A percentile compares a stretch with the other conserved stretches of the same genome.
Conservation (phyloP, 371 early-diverging fungal species). For the Mortierella sp. region DNA sequence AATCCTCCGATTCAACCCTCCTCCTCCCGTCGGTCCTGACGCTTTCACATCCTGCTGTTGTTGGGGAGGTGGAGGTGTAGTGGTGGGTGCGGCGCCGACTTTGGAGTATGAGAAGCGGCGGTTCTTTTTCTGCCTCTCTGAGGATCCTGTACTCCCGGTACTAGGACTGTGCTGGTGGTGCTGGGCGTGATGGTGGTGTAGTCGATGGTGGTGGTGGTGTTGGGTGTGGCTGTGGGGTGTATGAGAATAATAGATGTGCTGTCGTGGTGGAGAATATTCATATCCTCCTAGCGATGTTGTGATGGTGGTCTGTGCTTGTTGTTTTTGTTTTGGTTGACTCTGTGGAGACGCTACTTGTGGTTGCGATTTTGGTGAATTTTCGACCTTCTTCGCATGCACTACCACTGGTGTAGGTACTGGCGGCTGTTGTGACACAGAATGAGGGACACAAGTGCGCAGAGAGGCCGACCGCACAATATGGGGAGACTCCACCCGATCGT, state of each 20-base stretch:
- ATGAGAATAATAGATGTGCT: slow-evolving; percentile 28
- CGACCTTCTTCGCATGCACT: not conserved
- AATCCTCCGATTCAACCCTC: not conserved
- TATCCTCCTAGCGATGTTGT: not conserved
- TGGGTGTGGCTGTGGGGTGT: slow-evolving; percentile 21
- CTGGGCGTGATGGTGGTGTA: slow-evolving; percentile 13
- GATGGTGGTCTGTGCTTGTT: slow-evolving; percentile 4
- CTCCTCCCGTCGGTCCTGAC: not conserved
- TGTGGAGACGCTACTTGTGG: not conserved
- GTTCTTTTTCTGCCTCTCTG: slow-evolving; percentile 23
- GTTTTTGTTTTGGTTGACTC: not conserved
- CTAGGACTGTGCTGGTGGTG: not conserved
- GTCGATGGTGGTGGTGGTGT: slow-evolving; percentile 13
- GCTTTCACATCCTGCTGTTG: not conserved
- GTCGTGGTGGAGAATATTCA: slow-evolving; percentile 1
- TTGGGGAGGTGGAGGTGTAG: not conserved
- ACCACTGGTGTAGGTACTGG: not conserved
- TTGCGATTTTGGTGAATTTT: not conserved
- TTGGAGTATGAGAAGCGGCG: slow-evolving; percentile 42
- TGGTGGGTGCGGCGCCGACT: slow-evolving; percentile 5
- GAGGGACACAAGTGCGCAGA: not conserved
- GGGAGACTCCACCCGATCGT: not conserved
- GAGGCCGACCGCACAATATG: not conserved
- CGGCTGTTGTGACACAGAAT: not conserved
- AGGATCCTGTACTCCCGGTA: not conserved